Base-by-base conservation (phyloP, 1,284 basidiomycete genomes). In the Cryptococcus sp. region DNA sequence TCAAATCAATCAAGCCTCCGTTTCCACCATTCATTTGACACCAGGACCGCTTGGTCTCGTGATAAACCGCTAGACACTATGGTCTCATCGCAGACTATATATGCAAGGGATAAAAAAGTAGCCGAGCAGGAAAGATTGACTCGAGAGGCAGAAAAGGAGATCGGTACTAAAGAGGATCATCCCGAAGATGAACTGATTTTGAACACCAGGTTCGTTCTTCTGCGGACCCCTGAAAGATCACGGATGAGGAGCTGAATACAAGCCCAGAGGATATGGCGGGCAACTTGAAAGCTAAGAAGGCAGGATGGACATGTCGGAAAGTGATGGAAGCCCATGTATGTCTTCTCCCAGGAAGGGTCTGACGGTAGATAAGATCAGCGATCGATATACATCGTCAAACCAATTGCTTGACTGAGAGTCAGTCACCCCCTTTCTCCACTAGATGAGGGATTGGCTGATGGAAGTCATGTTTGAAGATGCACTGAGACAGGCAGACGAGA, bases 381-480 rank as follows among this genome's bases (percentile, higher is more conserved):
- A 65, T 62, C 42, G 59, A 56, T 5, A 69, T 65, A 7, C 69
- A 72, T n/a, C 47, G 61, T 22, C 61, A 62, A 55, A 69, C 67
- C 11, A 72, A 72, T 54, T 70, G 69, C 25, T 37, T 72, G 24
- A 69, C 70, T 4, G 70, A 72, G 45, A 50, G 70, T 72, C 37
- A 48, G 62, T 19, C 19, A n/a, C n/a, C 34, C 34, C 34, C n/a
- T 36, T 36, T 10, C 34, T n/a, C 11, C n/a, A n/a, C n/a, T n/a
- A n/a, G n/a, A n/a, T n/a, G n/a, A n/a, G n/a, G n/a, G n/a, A n/a
- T n/a, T n/a, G 24, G 2, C 7, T 31, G 14, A 31, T 3, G n/a
- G 32, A 32, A 70, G 70, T 69, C 16, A 19, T 72, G 10, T 70
- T 72, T 53, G 23, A 39, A 3, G 56, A 67, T 24, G 70, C 63